Evolutionary conservation across 352 stramenopile species (phyloP), one percentile per base, ranked within the genome.

Genomic region (Phytophthora nicotianae): DNA sequence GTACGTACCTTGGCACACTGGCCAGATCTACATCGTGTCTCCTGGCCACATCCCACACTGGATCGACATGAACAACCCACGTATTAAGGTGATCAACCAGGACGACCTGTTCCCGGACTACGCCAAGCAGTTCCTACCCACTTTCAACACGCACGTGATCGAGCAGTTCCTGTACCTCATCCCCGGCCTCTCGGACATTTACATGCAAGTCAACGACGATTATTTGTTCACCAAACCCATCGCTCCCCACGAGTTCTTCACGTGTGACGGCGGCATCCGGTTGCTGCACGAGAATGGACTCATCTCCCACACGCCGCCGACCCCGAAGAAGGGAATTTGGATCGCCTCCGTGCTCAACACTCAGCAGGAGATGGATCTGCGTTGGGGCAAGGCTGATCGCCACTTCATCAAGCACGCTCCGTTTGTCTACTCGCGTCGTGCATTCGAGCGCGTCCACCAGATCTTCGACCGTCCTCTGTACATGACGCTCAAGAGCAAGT

Each of bases 191-290:
- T 93, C 88, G 45, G 88, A 96, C 55, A 86, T 92, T 42, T 96
- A 86, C 68, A 95, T 96, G 74, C 86, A 96, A 57, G 74, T 96
- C 51, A 96, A 96, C 65, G 88, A 96, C 66, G 88, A 96, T 74
- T 96, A 95, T 63, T 68, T 96, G 43, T 96, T 96, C 61, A 87
- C 82, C 37, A 89, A 91, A 61, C 81, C 81, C 33, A 86, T 96
- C 35, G 67, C 69, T 13, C 88, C 88, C 7, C 79, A 94, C 42
- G 82, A 91, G 60, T 89, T 95, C 58, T 96, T 96, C 72, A 88
- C 88, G 26, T 96, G 88, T 61, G 84, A 94, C 58, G 88, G 88
- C 24, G 88, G 86, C 52, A 93, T 96, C 54, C 81, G 83, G 8
- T 50, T 96, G 49, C 60, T 96, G 23, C 85, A 92, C 46, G 88